Percentiles rank a stretch among this genome's conserved stretches.
These are phyloP conservation scores for Haberlea rhodopensis DNA, from an alignment of 257 asterid genomes.

Conservation along the genomic window DNA sequence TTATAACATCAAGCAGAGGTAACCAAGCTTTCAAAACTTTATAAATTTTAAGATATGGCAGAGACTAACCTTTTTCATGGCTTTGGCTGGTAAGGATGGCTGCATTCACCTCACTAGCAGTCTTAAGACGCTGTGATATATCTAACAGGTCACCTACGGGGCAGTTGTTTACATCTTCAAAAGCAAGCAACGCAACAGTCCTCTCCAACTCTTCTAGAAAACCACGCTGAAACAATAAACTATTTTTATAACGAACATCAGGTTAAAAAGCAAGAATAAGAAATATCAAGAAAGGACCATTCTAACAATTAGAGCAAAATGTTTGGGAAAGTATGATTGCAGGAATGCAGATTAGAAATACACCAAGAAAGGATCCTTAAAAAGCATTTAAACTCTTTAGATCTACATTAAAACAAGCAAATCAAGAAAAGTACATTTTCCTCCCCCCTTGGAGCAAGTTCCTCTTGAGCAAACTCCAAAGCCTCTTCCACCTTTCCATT, in stretches of 20 bases:
- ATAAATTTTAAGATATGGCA: neutral
- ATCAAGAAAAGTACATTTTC: constrained; percentile 54
- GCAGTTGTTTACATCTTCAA: constrained; percentile 64
- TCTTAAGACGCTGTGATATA: constrained; percentile 71
- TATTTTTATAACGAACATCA: neutral
- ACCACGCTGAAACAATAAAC: constrained; percentile 45
- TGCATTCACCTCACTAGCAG: constrained; percentile 87
- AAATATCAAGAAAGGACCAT: constrained; percentile 14
- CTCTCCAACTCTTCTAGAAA: constrained; percentile 81
- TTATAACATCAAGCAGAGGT: neutral
- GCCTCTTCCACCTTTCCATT: constrained; percentile 77
- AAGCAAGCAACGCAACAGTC: constrained; percentile 77
- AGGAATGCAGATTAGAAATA: neutral
- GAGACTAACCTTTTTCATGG: constrained; percentile 78
- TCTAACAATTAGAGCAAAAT: neutral
- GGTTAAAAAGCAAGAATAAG: neutral
- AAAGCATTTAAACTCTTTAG: neutral
- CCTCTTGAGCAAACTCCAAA: constrained; percentile 87
- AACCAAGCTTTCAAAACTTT: neutral
- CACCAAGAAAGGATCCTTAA: neutral
- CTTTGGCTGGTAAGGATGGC: constrained; percentile 74
- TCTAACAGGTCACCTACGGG: constrained; percentile 74
- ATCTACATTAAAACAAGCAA: constrained; percentile 1
- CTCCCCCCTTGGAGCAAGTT: constrained; percentile 94
- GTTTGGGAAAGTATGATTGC: neutral